Percentiles rank a stretch among this genome's conserved stretches.
Conservation (phyloP, 768 basidiomycete genomes). For the Neoboletus subvelutipes region DNA sequence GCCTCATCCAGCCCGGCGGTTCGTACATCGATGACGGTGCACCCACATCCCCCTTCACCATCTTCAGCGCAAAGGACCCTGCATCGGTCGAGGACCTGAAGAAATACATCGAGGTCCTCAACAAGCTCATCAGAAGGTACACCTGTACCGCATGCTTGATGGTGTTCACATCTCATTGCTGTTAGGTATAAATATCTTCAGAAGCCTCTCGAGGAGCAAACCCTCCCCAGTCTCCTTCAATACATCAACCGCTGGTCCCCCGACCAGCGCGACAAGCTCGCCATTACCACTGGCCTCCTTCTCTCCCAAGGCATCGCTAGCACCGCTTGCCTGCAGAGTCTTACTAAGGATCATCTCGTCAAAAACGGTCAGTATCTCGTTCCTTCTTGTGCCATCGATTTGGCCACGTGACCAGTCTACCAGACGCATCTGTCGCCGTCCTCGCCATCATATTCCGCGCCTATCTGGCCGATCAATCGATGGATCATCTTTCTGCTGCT, state of each 20-base stretch:
- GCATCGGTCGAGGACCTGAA: constrained; percentile 83
- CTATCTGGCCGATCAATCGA: constrained; percentile 77
- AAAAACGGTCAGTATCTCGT: constrained; percentile 70
- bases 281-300: constrained; percentile 77
- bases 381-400: neutral
- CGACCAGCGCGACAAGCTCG: constrained; percentile 78
- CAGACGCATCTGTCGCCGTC: constrained; percentile 77
- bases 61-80: constrained; percentile 79
- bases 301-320: constrained; percentile 81
- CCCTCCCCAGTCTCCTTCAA: constrained; percentile 83
- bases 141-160: constrained; percentile 13
- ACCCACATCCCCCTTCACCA: constrained; percentile 83
- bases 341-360: constrained; percentile 92
- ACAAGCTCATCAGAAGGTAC: constrained; percentile 93
- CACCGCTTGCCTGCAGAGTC: constrained; percentile 71
- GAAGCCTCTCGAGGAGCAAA: constrained; percentile 86
- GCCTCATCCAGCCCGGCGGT: constrained; percentile 95
- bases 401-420: constrained; percentile 10
- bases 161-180: neutral
- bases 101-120: constrained; percentile 91
- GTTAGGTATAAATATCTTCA: constrained; percentile 98
- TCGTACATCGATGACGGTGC: constrained; percentile 85
- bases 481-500: constrained; percentile 84
- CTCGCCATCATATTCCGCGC: constrained; percentile 78
- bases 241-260: constrained; percentile 84